Percentiles rank a stretch among this genome's conserved stretches.
These are phyloP conservation scores for Buxus sempervirens DNA, from an alignment of 164 flowering plant species.

Conservation along the genomic window DNA sequence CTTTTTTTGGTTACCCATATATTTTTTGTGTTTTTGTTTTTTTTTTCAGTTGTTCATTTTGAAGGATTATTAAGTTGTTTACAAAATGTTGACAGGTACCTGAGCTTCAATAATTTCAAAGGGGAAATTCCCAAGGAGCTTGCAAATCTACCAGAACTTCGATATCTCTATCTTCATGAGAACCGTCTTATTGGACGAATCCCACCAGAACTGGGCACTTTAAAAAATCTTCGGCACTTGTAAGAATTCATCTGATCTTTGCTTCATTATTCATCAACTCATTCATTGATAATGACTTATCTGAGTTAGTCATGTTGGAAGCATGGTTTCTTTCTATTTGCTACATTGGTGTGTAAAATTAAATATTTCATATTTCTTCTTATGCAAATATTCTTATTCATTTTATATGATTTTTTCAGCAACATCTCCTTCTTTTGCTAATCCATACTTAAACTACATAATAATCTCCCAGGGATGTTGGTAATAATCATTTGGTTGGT, in stretches of 20 bases:
- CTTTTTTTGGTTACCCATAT: not conserved
- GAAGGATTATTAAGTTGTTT: slow-evolving; percentile 4
- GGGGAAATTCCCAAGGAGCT: slow-evolving; percentile 98
- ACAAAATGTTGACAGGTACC: slow-evolving; percentile 48
- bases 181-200: slow-evolving; percentile 80
- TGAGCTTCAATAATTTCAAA: slow-evolving; percentile 93
- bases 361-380: not conserved
- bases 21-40: not conserved
- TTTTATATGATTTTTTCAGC: not conserved
- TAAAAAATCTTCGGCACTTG: slow-evolving; percentile 81
- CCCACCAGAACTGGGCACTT: slow-evolving; percentile 87
- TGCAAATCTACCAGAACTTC: slow-evolving; percentile 87
- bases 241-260: slow-evolving; percentile 23
- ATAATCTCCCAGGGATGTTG: slow-evolving; percentile 63
- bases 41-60: not conserved
- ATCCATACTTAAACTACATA: not conserved
- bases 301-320: too few relatives aligned
- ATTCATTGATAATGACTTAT: too few relatives aligned
- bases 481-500: slow-evolving; percentile 93
- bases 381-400: not conserved
- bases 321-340: too few relatives aligned
- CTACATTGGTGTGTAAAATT: not conserved
- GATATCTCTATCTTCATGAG: slow-evolving; percentile 86
- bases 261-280: too few relatives aligned
- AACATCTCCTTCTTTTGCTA: not conserved